These are phyloP conservation scores for Areca catechu DNA, from an alignment of 176 grass and related monocot genomes.

Conservation along the genomic window DNA sequence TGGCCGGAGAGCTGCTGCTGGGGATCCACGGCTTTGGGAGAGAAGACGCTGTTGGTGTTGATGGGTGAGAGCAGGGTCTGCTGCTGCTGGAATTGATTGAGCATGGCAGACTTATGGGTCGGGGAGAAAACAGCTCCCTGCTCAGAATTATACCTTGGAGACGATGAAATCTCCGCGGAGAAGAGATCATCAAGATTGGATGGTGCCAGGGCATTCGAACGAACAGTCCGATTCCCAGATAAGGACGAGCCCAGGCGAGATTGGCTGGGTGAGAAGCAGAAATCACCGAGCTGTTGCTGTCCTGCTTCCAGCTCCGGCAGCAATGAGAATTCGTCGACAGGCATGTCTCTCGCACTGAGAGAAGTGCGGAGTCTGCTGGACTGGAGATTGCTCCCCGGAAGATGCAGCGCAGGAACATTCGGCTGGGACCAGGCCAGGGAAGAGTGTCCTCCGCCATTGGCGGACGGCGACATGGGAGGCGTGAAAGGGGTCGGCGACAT, in stretches of 20 bases:
- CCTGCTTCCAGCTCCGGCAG: slow-evolving; percentile 51
- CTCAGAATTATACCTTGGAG: slow-evolving; percentile 62
- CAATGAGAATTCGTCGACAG: slow-evolving; percentile 29
- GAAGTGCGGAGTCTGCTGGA: slow-evolving; percentile 63
- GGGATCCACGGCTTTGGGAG: slow-evolving; percentile 24
- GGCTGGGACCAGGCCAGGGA: slow-evolving; percentile 45
- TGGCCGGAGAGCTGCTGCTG: background rate
- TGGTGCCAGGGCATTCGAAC: slow-evolving; percentile 35
- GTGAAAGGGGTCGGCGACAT: slow-evolving; percentile 21
- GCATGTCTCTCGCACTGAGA: slow-evolving; percentile 68
- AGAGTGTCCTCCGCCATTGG: slow-evolving; percentile 13
- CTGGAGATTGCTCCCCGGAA: slow-evolving; percentile 68
- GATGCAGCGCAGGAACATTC: slow-evolving; percentile 54
- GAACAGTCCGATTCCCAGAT: slow-evolving; percentile 25
- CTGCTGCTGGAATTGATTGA: slow-evolving; percentile 36
- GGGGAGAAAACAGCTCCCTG: slow-evolving; percentile 55
- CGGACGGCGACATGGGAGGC: slow-evolving; percentile 18
- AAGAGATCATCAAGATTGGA: slow-evolving; percentile 68
- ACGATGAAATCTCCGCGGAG: slow-evolving; percentile 43
- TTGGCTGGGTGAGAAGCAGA: slow-evolving; percentile 34
- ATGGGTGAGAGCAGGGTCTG: slow-evolving; percentile 49
- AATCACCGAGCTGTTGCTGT: slow-evolving; percentile 43
- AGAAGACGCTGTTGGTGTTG: slow-evolving; percentile 66
- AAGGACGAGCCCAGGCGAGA: slow-evolving; percentile 15
- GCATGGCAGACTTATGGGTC: slow-evolving; percentile 59